A percentile compares a stretch with the other conserved stretches of the same genome.
These are phyloP conservation scores for Aspergillus sp. DNA, from an alignment of 2,329 filamentous ascomycete species.

Conservation along the genomic window DNA sequence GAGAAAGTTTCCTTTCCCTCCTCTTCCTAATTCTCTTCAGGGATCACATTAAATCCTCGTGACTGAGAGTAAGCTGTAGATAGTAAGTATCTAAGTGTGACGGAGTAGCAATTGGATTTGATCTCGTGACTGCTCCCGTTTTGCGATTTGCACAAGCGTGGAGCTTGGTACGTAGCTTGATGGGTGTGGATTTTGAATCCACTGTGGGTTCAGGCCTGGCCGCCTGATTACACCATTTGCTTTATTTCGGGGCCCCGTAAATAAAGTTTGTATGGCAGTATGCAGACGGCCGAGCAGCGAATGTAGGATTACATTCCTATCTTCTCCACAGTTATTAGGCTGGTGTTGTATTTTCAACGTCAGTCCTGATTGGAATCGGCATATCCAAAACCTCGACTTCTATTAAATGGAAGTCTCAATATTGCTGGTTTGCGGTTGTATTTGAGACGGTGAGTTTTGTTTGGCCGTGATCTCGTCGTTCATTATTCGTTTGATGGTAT, in stretches of 20 bases:
- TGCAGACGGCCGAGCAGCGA: background rate
- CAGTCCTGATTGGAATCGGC: background rate
- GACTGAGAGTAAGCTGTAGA: background rate
- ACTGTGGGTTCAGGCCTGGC: background rate
- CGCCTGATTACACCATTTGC: no score
- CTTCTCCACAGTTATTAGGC: background rate
- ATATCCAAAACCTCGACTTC: background rate
- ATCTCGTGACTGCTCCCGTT: background rate
- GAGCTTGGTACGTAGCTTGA: background rate
- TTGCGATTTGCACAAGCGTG: background rate
- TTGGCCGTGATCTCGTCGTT: constrained; percentile 14
- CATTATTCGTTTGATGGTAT: constrained; percentile 10
- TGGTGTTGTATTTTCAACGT: background rate
- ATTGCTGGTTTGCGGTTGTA: background rate
- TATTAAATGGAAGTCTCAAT: background rate
- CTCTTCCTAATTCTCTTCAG: background rate
- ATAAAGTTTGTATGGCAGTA: background rate
- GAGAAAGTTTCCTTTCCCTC: background rate
- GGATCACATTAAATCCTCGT: background rate
- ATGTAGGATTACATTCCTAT: background rate
- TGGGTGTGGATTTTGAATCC: background rate
- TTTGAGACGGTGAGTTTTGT: background rate
- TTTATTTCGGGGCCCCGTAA: background rate
- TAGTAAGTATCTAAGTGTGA: background rate
- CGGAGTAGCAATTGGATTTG: background rate